A percentile compares a stretch with the other conserved stretches of the same genome.
Evolutionary conservation across 148 eudicot genomes (phyloP).

Genomic region (Persicaria maculosa): DNA sequence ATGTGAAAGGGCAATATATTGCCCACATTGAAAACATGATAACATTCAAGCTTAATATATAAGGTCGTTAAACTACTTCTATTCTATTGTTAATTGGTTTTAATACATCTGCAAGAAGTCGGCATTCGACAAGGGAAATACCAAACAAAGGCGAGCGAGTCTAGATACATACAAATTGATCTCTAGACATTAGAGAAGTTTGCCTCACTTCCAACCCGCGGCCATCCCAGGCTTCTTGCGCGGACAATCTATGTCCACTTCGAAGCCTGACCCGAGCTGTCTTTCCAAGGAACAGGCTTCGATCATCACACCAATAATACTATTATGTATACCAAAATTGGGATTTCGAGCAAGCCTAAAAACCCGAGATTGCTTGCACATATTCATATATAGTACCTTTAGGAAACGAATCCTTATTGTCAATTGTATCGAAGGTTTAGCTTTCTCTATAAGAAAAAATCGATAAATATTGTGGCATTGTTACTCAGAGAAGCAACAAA

Average conservation of each 20-base stretch:
- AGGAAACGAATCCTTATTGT: slow-evolving; percentile 40
- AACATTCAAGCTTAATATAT: no score
- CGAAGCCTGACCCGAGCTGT: slow-evolving; percentile 76
- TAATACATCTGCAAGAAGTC: no score
- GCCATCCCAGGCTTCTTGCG: slow-evolving; percentile 49
- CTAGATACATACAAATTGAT: no score
- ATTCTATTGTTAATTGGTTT: no score
- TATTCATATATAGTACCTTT: slow-evolving; percentile 41
- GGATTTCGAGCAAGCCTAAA: no score
- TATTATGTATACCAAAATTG: no score
- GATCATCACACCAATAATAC: no score
- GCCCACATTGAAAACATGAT: no score
- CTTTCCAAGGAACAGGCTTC: slow-evolving; percentile 81
- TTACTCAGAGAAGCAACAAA: slow-evolving; percentile 69
- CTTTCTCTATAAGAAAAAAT: neutral
- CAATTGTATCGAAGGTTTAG: neutral
- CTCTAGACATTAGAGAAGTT: slow-evolving; percentile 63
- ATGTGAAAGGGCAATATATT: no score
- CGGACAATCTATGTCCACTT: slow-evolving; percentile 55
- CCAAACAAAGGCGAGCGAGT: no score
- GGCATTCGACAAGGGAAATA: no score
- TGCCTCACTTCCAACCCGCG: slow-evolving; percentile 84
- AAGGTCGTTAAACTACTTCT: no score
- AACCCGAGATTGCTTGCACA: neutral
- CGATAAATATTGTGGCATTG: neutral